These are phyloP conservation scores for Linum usitatissimum DNA, from an alignment of 345 rosid species.

Conservation along the genomic window DNA sequence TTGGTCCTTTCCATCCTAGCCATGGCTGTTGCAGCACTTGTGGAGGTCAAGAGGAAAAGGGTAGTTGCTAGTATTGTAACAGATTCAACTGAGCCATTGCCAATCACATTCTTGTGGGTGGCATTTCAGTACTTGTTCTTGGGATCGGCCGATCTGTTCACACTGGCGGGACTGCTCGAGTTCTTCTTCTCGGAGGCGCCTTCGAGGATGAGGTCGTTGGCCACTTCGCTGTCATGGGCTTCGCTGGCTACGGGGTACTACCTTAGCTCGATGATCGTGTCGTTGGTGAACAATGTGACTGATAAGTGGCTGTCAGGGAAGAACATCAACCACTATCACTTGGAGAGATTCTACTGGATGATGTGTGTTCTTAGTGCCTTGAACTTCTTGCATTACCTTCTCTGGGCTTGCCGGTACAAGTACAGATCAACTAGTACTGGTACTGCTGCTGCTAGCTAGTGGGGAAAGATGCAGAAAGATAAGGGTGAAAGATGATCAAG, in stretches of 20 bases:
- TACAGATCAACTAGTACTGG: constrained; percentile 16
- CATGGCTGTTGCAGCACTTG: background rate
- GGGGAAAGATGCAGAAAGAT: no score
- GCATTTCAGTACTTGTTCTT: constrained; percentile 24
- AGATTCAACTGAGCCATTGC: background rate
- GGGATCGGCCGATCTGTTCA: constrained; percentile 34
- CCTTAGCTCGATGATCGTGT: constrained; percentile 21
- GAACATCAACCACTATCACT: constrained; percentile 19
- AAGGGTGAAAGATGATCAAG: no score
- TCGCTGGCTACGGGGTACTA: constrained; percentile 27
- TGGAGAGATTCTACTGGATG: constrained; percentile 30
- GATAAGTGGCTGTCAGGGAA: constrained; percentile 23
- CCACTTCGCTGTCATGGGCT: constrained; percentile 27
- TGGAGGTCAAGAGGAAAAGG: background rate
- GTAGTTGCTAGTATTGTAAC: background rate
- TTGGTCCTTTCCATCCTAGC: background rate
- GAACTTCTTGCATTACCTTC: constrained; percentile 22
- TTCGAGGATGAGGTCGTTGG: constrained; percentile 24
- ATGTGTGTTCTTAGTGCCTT: constrained; percentile 20
- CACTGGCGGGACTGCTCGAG: constrained; percentile 27
- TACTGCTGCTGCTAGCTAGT: no score
- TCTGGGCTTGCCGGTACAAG: constrained; percentile 29
- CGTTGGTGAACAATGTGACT: constrained; percentile 15
- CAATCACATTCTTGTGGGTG: constrained; percentile 29
- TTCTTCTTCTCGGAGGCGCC: constrained; percentile 32